These are phyloP conservation scores for Larix sibirica DNA, from an alignment of 83 land plant genomes.

Conservation along the genomic window DNA sequence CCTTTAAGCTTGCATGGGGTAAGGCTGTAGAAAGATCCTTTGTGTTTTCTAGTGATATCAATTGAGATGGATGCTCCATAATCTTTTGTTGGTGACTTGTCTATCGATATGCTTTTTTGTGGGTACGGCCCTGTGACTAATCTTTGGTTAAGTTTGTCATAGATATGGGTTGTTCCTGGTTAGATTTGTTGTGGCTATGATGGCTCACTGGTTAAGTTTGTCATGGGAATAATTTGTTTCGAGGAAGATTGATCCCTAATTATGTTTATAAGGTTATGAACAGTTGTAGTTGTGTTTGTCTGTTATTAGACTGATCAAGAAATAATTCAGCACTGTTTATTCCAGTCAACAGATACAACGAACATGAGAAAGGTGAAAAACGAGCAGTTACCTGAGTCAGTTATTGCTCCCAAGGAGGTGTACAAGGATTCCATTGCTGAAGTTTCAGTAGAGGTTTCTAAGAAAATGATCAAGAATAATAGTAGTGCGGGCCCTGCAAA, in stretches of 20 bases:
- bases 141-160: neutral
- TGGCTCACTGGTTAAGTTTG: neutral
- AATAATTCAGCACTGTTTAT: neutral
- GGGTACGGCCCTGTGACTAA: neutral
- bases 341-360: neutral
- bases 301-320: neutral
- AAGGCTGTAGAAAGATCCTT: no score
- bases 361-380: constrained; percentile 5
- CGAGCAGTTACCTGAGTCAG: neutral
- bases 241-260: neutral
- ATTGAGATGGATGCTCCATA: no score
- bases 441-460: neutral
- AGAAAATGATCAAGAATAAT: neutral
- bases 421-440: neutral
- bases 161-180: neutral
- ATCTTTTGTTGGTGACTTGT: no score
- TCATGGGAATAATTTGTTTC: neutral
- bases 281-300: neutral
- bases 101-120: no score
- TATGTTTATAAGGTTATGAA: neutral
- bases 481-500: neutral
- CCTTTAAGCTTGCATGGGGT: no score
- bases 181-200: neutral
- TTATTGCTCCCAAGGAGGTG: neutral
- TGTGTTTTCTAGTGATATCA: no score